Evolutionary conservation across 352 stramenopile species (phyloP), one percentile per base, ranked within the genome.

Genomic region (Globisporangium mamillatum): DNA sequence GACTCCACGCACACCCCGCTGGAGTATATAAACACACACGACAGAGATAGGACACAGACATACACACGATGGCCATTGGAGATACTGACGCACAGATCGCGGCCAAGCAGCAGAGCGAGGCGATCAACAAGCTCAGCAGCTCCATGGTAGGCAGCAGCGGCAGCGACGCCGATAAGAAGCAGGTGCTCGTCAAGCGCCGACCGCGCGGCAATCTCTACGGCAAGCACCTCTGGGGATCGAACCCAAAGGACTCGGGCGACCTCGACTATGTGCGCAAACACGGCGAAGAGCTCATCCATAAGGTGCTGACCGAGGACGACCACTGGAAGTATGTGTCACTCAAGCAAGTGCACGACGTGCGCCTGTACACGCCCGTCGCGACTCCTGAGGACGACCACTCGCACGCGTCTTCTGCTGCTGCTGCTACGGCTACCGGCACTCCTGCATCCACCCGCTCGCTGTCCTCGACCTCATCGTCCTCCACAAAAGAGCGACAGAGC

Each of bases 321-420:
- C 75, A 83, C 63, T 67, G 56, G 29, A 73, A 79, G 60, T 91
- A 88, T 76, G 66, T 79, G 50, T 72, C 78, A 52, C 69, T 89
- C 59, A 80, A 84, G 48, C 76, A 90, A 60, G 75, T 87, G 63
- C 75, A 83, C 59, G 81, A 91, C 68, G 83, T 93, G 70, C 85
- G 73, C 52, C 69, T 91, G 8, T 93, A 91, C 75, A 85, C 84
- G 58, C 80, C 76, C 16, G 66, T 84, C 0, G 70, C 65, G 29
- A 53, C 70, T 18, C 54, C 61, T 7, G 60, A 67, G 18, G 66
- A 71, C 22, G 66, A 67, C 41, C 69, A 67, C 25, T 38, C 63
- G 8, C 57, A 34, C 46, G 57, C 29, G 3, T 36, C 16, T 18
- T 18, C 29, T 20, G 18, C 44, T 36, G 57, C 56, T 14, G 64